phyloP scores from a whole-genome alignment of 345 rosid genomes.

The Populus davidiana region DNA sequence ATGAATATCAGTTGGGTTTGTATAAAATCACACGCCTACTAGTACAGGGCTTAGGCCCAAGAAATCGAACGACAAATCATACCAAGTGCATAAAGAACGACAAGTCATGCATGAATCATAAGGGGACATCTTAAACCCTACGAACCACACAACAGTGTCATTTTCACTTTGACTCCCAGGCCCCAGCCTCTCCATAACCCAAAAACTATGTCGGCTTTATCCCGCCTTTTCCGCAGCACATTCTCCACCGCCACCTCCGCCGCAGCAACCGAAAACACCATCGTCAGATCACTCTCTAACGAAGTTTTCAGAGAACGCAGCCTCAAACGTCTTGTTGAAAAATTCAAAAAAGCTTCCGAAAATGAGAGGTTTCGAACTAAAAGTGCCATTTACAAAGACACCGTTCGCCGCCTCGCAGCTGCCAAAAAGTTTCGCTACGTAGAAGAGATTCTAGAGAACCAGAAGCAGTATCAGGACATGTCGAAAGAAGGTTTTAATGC shows the following conservation, averaged over 20 bases:
- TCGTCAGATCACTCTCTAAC: constrained; percentile 18
- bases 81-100: no score
- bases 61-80: no score
- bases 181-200: no score
- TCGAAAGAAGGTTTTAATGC: constrained; percentile 61
- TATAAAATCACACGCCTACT: no score
- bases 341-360: constrained; percentile 53
- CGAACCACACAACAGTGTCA: no score
- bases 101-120: no score
- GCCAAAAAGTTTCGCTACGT: constrained; percentile 44
- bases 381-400: constrained; percentile 36
- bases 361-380: constrained; percentile 52
- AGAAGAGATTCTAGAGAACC: constrained; percentile 64
- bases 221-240: no score
- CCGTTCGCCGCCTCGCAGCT: constrained; percentile 61
- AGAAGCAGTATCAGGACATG: constrained; percentile 56
- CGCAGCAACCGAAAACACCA: constrained; percentile 1
- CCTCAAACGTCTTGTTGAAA: constrained; percentile 52
- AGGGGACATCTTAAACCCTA: no score
- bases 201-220: no score
- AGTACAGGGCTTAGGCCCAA: no score
- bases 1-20: no score
- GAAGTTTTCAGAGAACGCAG: constrained; percentile 50
- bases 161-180: no score
- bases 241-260: not conserved